Evolutionary conservation across 805 yeast species (phyloP).

Genomic region (Myxozyma neotropica): DNA sequence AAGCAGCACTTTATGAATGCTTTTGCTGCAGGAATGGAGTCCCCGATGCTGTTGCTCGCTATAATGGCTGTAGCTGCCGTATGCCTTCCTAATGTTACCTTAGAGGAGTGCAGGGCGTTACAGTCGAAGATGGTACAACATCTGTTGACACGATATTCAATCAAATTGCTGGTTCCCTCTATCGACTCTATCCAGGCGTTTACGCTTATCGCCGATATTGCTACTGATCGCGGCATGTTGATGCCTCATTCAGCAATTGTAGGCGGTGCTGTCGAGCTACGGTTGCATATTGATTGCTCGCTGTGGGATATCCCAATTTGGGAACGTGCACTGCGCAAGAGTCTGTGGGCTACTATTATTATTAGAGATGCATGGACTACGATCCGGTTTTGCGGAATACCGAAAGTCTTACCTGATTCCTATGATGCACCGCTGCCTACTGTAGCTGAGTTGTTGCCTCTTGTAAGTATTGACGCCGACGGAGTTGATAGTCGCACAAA

Average conservation of each 20-base stretch:
- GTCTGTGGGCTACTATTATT: conserved; percentile 93
- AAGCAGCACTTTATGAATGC: conserved; percentile 26
- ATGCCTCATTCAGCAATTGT: conserved; percentile 52
- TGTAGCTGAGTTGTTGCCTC: conserved; percentile 8
- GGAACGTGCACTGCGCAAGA: conserved; percentile 84
- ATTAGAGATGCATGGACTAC: conserved; percentile 80
- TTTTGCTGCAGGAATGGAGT: conserved; percentile 15
- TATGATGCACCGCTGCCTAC: conserved; percentile 20
- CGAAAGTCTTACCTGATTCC: conserved; percentile 17
- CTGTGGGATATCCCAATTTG: conserved; percentile 90
- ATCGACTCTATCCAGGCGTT: conserved; percentile 23
- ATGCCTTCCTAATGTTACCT: not conserved
- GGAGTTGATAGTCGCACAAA: not conserved
- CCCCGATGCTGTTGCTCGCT: conserved; percentile 26
- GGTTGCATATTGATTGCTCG: conserved; percentile 84
- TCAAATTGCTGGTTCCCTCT: conserved; percentile 13
- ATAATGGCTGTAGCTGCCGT: conserved; percentile 22
- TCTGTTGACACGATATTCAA: conserved; percentile 2
- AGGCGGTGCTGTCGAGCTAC: conserved; percentile 83
- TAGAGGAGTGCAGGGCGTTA: conserved; percentile 9
- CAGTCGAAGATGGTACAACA: conserved; percentile 19
- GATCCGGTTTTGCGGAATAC: conserved; percentile 19
- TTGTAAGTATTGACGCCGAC: conserved; percentile 2
- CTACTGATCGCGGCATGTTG: conserved; percentile 21
- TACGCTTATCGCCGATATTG: conserved; percentile 16